Conservation (phyloP, 2,329 filamentous ascomycete species). For the Ophiobolus disseminans region DNA sequence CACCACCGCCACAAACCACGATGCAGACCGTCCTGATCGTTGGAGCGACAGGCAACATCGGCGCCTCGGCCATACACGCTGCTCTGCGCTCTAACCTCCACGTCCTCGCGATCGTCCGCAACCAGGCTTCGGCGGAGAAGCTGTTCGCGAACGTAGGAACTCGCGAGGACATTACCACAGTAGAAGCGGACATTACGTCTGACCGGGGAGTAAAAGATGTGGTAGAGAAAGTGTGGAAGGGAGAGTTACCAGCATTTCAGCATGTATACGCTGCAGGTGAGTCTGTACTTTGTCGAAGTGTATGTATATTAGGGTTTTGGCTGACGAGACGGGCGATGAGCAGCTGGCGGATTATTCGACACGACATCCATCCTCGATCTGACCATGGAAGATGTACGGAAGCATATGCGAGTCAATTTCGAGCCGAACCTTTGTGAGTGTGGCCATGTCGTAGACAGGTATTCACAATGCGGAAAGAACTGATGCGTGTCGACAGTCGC, state of each 20-base stretch:
- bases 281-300: too few relatives aligned
- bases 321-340: neutral
- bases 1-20: too few relatives aligned
- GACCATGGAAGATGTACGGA: neutral
- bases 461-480: neutral
- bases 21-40: constrained; percentile 5
- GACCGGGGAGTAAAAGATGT: constrained; percentile 4
- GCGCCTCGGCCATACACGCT: neutral
- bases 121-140: constrained; percentile 5
- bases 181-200: constrained; percentile 4
- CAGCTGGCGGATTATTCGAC: neutral
- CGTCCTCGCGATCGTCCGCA: constrained; percentile 6
- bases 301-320: neutral
- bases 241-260: constrained; percentile 4
- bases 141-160: neutral
- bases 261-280: constrained; percentile 2
- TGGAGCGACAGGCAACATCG: constrained; percentile 5
- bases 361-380: neutral
- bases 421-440: neutral
- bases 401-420: neutral
- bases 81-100: constrained; percentile 2
- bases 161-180: neutral
- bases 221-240: constrained; percentile 4
- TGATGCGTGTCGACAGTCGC: neutral
- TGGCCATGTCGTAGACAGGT: neutral